Conservation (phyloP, 2,329 filamentous ascomycete genomes). For the Paecilomyces dactylethromorphus region DNA sequence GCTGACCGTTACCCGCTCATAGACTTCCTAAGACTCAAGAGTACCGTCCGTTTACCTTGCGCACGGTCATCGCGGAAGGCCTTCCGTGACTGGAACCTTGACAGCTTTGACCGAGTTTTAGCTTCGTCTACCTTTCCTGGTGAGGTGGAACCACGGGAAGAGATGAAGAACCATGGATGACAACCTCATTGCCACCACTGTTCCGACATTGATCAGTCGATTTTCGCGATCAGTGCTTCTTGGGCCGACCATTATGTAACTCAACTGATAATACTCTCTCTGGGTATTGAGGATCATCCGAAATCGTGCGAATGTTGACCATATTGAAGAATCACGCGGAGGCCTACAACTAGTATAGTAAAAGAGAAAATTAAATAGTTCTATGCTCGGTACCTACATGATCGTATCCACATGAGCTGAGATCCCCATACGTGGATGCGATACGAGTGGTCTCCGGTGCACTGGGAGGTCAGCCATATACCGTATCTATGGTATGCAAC, state of each 20-base stretch:
- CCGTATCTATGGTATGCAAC: not conserved
- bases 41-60: not conserved
- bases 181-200: not conserved
- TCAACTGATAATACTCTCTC: not conserved
- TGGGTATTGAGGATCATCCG: constrained; percentile 7
- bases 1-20: not conserved
- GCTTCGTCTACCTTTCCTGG: not conserved
- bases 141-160: constrained; percentile 2
- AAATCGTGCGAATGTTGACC: not conserved
- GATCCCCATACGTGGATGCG: not conserved
- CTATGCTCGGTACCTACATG: not conserved
- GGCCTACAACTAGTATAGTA: not conserved
- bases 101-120: not conserved
- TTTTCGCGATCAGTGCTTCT: not conserved
- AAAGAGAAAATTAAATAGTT: not conserved
- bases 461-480: not conserved
- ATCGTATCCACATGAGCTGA: not conserved
- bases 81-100: not conserved
- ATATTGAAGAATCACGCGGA: not conserved
- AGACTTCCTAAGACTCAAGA: not conserved
- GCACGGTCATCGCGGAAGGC: not conserved
- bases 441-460: not conserved
- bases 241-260: not conserved
- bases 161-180: constrained; percentile 1
- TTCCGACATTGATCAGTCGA: not conserved